phyloP scores from a whole-genome alignment of 331 rosid species.

The Stylosanthes scabra region DNA sequence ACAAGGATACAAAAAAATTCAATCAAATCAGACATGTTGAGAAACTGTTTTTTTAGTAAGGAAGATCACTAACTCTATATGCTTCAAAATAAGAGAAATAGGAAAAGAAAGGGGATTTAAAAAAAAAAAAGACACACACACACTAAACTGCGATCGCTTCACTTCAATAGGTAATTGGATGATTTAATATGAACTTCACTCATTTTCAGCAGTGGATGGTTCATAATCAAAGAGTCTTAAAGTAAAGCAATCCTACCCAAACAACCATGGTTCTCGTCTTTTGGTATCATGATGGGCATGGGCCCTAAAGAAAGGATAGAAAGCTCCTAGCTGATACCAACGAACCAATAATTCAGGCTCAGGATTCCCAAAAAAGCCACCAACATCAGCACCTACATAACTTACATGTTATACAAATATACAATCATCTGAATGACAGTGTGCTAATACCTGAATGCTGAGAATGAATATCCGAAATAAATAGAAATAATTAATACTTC shows the following conservation, averaged over 20 bases:
- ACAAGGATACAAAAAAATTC: slow-evolving; percentile 27
- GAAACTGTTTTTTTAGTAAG: too few species aligned
- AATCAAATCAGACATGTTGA: not conserved
- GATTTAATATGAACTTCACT: not conserved
- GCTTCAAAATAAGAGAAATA: too few species aligned
- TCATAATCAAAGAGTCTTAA: slow-evolving; percentile 15
- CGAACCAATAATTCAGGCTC: slow-evolving; percentile 90
- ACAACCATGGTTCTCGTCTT: slow-evolving; percentile 98
- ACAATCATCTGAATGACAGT: slow-evolving; percentile 24
- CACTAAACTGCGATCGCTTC: too few species aligned
- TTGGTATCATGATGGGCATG: slow-evolving; percentile 98
- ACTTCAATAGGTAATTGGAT: too few species aligned
- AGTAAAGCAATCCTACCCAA: slow-evolving; percentile 74
- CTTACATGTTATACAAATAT: slow-evolving; percentile 36
- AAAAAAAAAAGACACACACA: too few species aligned
- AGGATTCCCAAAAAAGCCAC: slow-evolving; percentile 96
- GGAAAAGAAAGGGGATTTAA: too few species aligned
- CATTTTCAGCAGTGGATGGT: not conserved
- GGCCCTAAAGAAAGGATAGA: slow-evolving; percentile 90
- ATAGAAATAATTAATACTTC: slow-evolving; percentile 20
- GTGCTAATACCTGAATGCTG: not conserved
- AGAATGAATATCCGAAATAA: slow-evolving; percentile 7
- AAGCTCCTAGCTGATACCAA: slow-evolving; percentile 98
- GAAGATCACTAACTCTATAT: too few species aligned
- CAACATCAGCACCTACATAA: slow-evolving; percentile 92